Evolutionary conservation across 768 basidiomycete species (phyloP).

Genomic region (Tremella mesenterica): DNA sequence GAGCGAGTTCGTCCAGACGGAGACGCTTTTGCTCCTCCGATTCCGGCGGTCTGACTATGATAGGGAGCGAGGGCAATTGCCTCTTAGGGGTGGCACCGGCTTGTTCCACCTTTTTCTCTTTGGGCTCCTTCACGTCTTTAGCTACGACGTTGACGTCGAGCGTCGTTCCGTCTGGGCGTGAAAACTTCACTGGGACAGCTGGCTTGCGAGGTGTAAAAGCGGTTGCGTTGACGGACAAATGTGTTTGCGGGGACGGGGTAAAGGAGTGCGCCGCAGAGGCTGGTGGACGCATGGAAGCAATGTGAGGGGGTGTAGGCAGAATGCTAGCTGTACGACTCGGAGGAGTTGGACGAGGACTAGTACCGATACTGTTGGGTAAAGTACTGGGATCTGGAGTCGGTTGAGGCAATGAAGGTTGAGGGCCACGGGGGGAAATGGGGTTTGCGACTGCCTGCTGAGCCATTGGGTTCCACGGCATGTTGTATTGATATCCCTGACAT

Average conservation of each 20-base stretch:
- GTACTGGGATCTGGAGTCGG: constrained; percentile 21
- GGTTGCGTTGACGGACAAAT: constrained; percentile 41
- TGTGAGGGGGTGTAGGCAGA: constrained; percentile 21
- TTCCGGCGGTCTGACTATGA: constrained; percentile 39
- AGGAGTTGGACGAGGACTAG: constrained; percentile 30
- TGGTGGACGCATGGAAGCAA: constrained; percentile 14
- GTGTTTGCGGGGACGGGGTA: constrained; percentile 19
- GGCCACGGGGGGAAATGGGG: constrained; percentile 20
- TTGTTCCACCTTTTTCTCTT: not conserved
- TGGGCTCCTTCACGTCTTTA: constrained; percentile 46
- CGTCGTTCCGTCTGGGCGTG: constrained; percentile 49
- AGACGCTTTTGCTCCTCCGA: constrained; percentile 37
- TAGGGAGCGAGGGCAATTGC: constrained; percentile 26
- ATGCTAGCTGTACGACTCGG: constrained; percentile 25
- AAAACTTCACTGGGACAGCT: constrained; percentile 27
- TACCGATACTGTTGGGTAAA: constrained; percentile 22
- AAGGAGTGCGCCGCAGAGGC: constrained; percentile 23
- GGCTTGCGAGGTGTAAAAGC: constrained; percentile 45
- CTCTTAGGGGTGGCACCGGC: constrained; percentile 12
- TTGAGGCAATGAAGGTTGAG: constrained; percentile 14
- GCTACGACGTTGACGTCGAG: constrained; percentile 49
- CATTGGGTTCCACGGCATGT: constrained; percentile 7
- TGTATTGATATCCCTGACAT: constrained; percentile 15
- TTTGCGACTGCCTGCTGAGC: not conserved
- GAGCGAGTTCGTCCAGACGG: constrained; percentile 29